Evolutionary conservation across 805 yeast species (phyloP), one percentile per base, ranked within the genome.

Genomic region (Brettanomyces nanus): DNA sequence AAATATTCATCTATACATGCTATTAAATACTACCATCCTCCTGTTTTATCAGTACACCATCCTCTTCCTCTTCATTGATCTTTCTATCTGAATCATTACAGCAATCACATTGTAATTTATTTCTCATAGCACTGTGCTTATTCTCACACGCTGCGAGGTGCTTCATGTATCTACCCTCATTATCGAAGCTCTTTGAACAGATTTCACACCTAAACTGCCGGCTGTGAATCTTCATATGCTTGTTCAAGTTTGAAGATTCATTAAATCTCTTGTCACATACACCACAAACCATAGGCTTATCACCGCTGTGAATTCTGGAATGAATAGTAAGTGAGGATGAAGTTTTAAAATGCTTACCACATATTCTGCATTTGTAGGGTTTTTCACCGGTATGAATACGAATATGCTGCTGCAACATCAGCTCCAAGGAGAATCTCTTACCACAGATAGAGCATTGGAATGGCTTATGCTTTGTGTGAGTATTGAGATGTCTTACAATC

Each of bases 361-460:
- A 90, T 2, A 65, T 53, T 19, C 69, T 64, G 58, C 98, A 90
- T 37, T 58, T 58, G 56, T 70, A 87, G 1, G 97, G 97, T 52
- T 78, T 83, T 50, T 87, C 97, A 3, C 96, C 96, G 1, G 90
- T 77, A 56, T 90, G 97, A 3, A 75, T 77, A 37, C 96, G 66
- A 64, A 71, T 58, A 59, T 92, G 98, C 59, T 86, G 95, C 31
- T 71, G 69, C 31, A 92, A 65, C 70, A 82, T 81, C 23, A 80
- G 65, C 35, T 82, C 85, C 31, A 83, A 85, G 4, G 94, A 84
- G 58, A 90, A 87, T 10, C 66, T 56, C 39, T 79, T 76, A 3
- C 75, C 69, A 56, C 98, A 92, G 1, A 69, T 54, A 0, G 62
- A 51, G 60, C 98, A 92, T 41, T 67, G 65, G 56, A 71, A 82